Evolutionary conservation across 2,329 filamentous ascomycete species (phyloP), one percentile per base, ranked within the genome.

Genomic region (Ophiocordyceps camponoti-floridani): DNA sequence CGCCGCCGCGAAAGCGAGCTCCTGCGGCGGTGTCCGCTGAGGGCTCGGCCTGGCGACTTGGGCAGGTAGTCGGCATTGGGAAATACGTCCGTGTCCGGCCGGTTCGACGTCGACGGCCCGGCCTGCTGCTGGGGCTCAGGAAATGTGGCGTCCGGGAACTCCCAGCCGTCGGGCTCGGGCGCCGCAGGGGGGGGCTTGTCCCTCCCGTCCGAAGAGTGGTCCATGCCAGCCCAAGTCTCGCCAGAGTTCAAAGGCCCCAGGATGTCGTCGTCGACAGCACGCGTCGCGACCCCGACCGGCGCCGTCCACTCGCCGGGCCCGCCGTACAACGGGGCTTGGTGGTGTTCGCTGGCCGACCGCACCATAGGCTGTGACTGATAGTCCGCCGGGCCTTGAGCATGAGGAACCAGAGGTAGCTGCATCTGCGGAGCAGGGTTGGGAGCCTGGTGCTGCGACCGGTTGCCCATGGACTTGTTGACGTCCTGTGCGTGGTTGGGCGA

Each of bases 41-140:
- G 70, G 6, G 70, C 74, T 45, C 83, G 75, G 27, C 76, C 79
- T 2, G 87, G 86, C 2, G 87, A 94, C 58, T 91, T 93, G 31
- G 84, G 75, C 9, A 82, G 68, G 49, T 82, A 82, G 46, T 86
- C 86, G 40, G 87, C 83, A 41, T 77, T 79, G 1, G 89, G 88
- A 50, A 96, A 96, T 4, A 76, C 73, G 60, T 95, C 89, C 0
- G 81, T 91, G 56, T 95, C 89, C 1, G 86, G 87, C 49, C 88
- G 78, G 63, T 60, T 80, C 51, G 55, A 68, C 30, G 61, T 62
- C 11, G 69, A 58, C 45, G 71, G 70, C 43, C 69, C 65, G 2
- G 51, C 28, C 41, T 33, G 56, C 26, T 57, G 61, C 41, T 73
- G 68, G 5, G 73, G 63, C 38, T 84, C 81, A 0, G 74, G 64